Percentiles rank a stretch among this genome's conserved stretches.
phyloP scores from a whole-genome alignment of 139 green algal genomes.

The Raphidocelis subcapitata region DNA sequence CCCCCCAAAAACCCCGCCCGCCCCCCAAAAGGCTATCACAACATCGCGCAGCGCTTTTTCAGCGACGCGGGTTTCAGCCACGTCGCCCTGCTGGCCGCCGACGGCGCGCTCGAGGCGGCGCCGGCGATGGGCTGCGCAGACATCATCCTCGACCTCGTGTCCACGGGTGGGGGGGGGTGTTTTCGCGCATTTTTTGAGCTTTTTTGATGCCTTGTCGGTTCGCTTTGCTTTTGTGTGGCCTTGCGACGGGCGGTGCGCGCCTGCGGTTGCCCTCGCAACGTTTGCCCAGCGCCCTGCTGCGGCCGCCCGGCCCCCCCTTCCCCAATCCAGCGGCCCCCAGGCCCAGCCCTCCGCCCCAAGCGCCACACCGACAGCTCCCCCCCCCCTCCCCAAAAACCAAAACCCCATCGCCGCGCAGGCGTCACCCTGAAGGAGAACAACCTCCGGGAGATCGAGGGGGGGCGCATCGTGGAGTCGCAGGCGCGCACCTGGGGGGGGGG shows the following conservation, averaged over 20 bases:
- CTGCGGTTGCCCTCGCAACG: neutral
- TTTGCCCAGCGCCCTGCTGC: too few relatives aligned
- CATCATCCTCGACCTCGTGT: constrained; percentile 97
- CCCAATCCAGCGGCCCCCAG: too few relatives aligned
- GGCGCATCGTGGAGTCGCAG: constrained; percentile 80
- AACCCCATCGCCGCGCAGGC: too few relatives aligned
- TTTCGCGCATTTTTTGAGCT: too few relatives aligned
- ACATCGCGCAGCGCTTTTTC: constrained; percentile 79
- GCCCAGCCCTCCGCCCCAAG: too few relatives aligned
- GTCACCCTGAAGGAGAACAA: constrained; percentile 99
- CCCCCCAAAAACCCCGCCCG: too few relatives aligned
- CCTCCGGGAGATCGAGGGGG: constrained; percentile 87
- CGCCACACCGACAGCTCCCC: too few relatives aligned
- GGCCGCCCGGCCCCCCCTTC: too few relatives aligned
- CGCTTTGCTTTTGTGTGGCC: neutral
- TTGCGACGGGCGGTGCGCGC: neutral
- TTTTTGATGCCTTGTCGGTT: too few relatives aligned
- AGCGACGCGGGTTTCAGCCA: constrained; percentile 83
- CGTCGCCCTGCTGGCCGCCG: constrained; percentile 80
- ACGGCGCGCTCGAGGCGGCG: constrained; percentile 94
- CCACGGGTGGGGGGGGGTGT: constrained; percentile 7
- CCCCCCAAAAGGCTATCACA: constrained; percentile 44
- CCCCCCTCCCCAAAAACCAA: too few relatives aligned
- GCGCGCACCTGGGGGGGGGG: too few relatives aligned
- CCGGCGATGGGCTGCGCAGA: constrained; percentile 96